A percentile compares a stretch with the other conserved stretches of the same genome.
Evolutionary conservation across 305 asterid species (phyloP).

Genomic region (Euphrasia arctica): DNA sequence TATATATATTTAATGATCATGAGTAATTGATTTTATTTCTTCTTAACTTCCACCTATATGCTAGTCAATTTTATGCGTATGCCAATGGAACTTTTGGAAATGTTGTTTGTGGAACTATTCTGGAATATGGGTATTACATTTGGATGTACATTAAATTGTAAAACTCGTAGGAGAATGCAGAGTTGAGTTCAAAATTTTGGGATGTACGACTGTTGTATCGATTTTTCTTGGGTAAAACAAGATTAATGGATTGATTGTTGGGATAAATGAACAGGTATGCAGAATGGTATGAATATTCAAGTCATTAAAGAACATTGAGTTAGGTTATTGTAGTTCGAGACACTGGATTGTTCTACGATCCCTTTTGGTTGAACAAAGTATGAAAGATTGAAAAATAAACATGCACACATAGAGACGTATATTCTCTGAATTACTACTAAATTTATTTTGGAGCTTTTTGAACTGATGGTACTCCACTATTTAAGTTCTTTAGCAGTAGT

Average conservation of each 20-base stretch:
- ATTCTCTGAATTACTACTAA: neutral
- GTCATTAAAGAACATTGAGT: conserved; percentile 7
- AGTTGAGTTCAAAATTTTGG: conserved; percentile 7
- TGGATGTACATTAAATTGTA: neutral
- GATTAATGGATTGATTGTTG: neutral
- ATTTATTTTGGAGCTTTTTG: neutral
- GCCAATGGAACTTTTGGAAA: conserved; percentile 1
- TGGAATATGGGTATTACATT: neutral
- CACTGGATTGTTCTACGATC: neutral
- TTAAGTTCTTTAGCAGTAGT: neutral
- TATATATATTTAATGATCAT: neutral
- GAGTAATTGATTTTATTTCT: neutral
- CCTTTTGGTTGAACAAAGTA: neutral
- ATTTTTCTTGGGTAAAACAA: conserved; percentile 9
- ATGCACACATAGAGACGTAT: no score
- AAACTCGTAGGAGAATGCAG: conserved; percentile 1
- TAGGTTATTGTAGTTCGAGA: conserved; percentile 4
- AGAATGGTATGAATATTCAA: conserved; percentile 6
- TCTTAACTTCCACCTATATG: neutral
- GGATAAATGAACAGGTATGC: conserved; percentile 9
- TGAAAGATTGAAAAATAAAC: no score
- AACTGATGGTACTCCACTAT: neutral
- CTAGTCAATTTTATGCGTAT: neutral
- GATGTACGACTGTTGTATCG: neutral
- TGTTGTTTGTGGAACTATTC: neutral